phyloP scores from a whole-genome alignment of 768 basidiomycete genomes.

The Grammothele lineata region DNA sequence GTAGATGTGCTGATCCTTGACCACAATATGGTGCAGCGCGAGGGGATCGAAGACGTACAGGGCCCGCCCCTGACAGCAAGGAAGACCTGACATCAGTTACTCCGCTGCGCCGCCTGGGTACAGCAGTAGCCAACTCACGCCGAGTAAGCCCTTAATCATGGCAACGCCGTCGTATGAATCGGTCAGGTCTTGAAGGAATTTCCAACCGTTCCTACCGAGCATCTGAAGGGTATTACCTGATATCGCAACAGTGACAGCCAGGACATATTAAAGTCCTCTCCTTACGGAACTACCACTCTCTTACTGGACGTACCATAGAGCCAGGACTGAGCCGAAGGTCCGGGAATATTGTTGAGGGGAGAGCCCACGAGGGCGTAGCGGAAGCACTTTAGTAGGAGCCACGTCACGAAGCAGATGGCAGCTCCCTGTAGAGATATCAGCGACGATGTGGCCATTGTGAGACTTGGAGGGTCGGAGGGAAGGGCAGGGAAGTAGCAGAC shows the following conservation, averaged over 20 bases:
- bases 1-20: conserved; percentile 33
- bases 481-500: no score
- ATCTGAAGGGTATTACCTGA: conserved; percentile 21
- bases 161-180: conserved; percentile 16
- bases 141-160: conserved; percentile 15
- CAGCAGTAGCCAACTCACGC: no score
- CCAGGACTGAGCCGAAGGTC: conserved; percentile 11
- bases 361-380: conserved; percentile 6
- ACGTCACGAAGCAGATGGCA: no score
- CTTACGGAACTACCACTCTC: background rate
- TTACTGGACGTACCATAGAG: conserved; percentile 6
- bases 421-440: no score
- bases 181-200: conserved; percentile 14
- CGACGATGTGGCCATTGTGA: no score
- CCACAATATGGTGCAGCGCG: conserved; percentile 41
- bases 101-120: background rate
- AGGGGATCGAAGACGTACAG: conserved; percentile 42
- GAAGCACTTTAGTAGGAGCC: conserved; percentile 8
- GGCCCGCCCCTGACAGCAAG: no score
- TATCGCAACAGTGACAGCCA: no score
- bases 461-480: no score
- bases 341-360: conserved; percentile 15
- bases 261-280: no score
- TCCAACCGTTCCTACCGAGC: conserved; percentile 10
- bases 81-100: conserved; percentile 29